Base-by-base conservation (phyloP, 2,329 filamentous ascomycete genomes). In the Aspergillus tamarii region DNA sequence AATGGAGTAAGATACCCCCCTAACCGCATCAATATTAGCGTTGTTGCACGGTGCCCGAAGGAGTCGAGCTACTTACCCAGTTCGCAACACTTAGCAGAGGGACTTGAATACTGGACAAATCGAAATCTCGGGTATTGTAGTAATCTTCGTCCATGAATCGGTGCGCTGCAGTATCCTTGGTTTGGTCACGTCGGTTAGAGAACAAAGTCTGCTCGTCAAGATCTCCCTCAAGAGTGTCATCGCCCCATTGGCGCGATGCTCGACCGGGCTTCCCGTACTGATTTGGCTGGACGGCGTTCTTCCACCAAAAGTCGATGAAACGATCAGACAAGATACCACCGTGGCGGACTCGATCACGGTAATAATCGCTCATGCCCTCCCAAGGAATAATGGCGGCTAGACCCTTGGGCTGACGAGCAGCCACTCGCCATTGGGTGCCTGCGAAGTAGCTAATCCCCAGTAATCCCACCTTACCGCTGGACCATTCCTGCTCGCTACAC, bases 41-140 rank as follows among this genome's bases (percentile, higher is more conserved):
- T n/a, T 45, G 1, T 1, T 45, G 41, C 41, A n/a, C 19, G 4
- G 7, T 45, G 41, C 14, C 14, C 41, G 14, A 9, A 45, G 9
- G n/a, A 45, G 19, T 39, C 6, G 41, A n/a, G 16, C 1, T n/a
- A 19, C 16, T 43, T 43, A 43, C 41, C 88, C 87, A 90, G 73
- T 91, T 91, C 0, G 83, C 89, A 0, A 91, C 89, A 1, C 82
- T 85, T 0, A 91, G 81, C 0, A 91, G 68, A 0, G 89, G 89
- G 0, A 90, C 87, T 60, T 88, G 80, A 39, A 91, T 89, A 62
- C 91, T 86, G n/a, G 78, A 83, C 69, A 89, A 78, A 50, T 85
- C 76, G 67, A 87, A 91, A 45, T 89, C 87, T 66, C 85, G 88
- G 52, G 82, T 85, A 0, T 85, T 81, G 63, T 89, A 89, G 73